A percentile compares a stretch with the other conserved stretches of the same genome.
phyloP scores from a whole-genome alignment of 352 stramenopile species.

The Thraustotheca clavata region DNA sequence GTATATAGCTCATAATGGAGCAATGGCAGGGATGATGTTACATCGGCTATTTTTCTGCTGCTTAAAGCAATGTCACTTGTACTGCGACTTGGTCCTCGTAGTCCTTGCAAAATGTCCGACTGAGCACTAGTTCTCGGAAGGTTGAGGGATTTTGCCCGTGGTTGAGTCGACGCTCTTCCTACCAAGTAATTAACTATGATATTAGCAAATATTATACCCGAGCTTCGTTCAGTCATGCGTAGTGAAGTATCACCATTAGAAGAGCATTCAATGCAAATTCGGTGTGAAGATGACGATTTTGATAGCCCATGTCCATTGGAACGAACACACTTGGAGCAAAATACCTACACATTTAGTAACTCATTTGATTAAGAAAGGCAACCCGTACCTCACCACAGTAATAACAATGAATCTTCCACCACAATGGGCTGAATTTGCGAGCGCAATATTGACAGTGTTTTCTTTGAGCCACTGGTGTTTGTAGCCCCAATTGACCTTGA shows the following conservation, averaged over 20 bases:
- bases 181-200: background rate
- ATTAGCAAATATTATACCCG: background rate
- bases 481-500: background rate
- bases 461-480: background rate
- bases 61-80: background rate
- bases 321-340: background rate
- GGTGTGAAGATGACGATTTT: background rate
- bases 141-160: background rate
- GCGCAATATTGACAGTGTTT: constrained; percentile 1
- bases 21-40: too few species aligned
- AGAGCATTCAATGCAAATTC: background rate
- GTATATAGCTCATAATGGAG: background rate
- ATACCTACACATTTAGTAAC: background rate
- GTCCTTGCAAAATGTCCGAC: background rate
- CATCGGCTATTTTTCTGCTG: too few species aligned
- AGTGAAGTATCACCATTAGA: background rate
- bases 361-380: background rate
- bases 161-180: background rate
- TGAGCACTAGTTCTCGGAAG: background rate
- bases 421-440: background rate
- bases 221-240: background rate
- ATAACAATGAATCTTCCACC: background rate
- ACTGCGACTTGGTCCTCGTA: background rate
- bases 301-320: background rate
- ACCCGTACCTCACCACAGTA: background rate